Conservation (phyloP, 2,329 filamentous ascomycete genomes). For the Ceratocystis papillata region DNA sequence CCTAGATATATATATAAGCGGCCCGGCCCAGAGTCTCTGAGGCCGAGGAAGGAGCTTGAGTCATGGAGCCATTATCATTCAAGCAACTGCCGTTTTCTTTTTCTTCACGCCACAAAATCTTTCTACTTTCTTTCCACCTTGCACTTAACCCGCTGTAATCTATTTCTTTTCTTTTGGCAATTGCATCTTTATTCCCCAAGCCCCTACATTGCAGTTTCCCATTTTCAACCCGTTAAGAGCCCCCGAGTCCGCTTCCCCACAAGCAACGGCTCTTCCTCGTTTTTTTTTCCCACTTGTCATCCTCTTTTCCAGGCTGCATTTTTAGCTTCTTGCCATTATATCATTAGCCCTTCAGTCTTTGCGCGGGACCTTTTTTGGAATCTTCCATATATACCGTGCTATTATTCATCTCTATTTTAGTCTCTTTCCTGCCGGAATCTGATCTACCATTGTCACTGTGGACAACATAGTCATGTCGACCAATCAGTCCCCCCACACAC, state of each 20-base stretch:
- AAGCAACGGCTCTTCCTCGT: not conserved
- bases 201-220: not conserved
- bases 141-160: not conserved
- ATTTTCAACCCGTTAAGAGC: not conserved
- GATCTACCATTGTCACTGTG: not conserved
- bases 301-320: not conserved
- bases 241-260: not conserved
- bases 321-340: not conserved
- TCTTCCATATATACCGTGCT: not conserved
- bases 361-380: too few species aligned
- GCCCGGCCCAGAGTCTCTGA: not conserved
- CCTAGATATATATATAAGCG: not conserved
- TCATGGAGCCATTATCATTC: not conserved
- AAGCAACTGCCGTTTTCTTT: constrained; percentile 5
- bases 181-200: not conserved
- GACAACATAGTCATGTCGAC: not conserved
- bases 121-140: not conserved
- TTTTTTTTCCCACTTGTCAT: not conserved
- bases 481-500: constrained; percentile 1
- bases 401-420: not conserved
- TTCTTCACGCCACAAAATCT: not conserved
- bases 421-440: not conserved
- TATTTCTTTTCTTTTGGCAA: not conserved
- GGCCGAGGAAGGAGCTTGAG: not conserved
- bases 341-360: too few species aligned